Evolutionary conservation across 345 rosid species (phyloP), one percentile per base, ranked within the genome.

Genomic region (Nephelium lappaceum): DNA sequence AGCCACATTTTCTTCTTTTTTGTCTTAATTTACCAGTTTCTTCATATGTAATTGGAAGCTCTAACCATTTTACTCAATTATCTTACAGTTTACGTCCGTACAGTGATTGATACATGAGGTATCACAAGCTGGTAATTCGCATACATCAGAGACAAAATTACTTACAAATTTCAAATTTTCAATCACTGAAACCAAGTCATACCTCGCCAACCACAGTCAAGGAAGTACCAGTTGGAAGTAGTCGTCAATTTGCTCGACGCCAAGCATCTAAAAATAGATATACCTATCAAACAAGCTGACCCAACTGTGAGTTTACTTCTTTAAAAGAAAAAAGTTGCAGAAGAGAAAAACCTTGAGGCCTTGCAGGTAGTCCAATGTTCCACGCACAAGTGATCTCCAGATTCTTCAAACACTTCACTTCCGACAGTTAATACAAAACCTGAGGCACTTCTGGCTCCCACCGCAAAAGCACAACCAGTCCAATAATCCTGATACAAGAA

Each of bases 151-250:
- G 21, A 77, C 27, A 55, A 18, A 67, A 4, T 25, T 2, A 60
- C 23, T 11, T 31, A 75, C n/a, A 15, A 57, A 38, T 67, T 39
- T 57, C 60, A 23, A 47, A 57, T 24, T 67, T 39, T 47, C 60
- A 27, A 47, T 15, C 49, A 36, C 43, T 57, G 60, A 24, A 81
- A 81, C 12, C 61, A 74, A 64, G 27, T 64, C 82, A 68, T 89
- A 93, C 99, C 98, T 95, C 99, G 12, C 99, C 99, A 79, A 93
- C 97, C 78, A 91, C 89, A n/a, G 97, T 95, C 81, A 95, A 84
- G 49, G 97, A 91, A 74, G 96, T 87, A 69, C 99, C 97, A 71
- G 92, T 89, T 11, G 99, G 98, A 78, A 95, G 98, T 69, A 95
- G 92, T 31, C 97, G 85, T 79, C 99, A 77, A 92, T 90, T 21